phyloP scores from a whole-genome alignment of 768 basidiomycete species.

The Naganishia onofrii region DNA sequence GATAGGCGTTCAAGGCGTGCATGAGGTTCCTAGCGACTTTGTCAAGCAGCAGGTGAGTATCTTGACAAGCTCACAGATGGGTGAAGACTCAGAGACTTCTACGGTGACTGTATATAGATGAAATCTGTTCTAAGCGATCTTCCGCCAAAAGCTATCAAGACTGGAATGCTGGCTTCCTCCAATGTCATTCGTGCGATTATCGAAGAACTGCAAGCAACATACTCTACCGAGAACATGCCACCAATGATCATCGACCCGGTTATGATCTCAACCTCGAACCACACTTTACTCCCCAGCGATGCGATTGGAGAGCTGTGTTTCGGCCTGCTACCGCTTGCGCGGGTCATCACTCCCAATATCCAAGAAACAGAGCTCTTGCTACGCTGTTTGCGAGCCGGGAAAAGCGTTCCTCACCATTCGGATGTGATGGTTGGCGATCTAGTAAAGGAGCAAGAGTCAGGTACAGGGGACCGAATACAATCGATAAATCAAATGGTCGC shows the following conservation, averaged over 20 bases:
- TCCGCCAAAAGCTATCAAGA: slow-evolving; percentile 71
- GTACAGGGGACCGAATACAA: slow-evolving; percentile 54
- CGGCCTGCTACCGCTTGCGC: slow-evolving; percentile 58
- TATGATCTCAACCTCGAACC: slow-evolving; percentile 84
- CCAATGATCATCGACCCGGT: slow-evolving; percentile 83
- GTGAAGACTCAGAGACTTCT: background rate
- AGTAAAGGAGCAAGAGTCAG: slow-evolving; percentile 55
- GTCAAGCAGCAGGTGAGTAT: slow-evolving; percentile 67
- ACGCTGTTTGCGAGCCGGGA: slow-evolving; percentile 52
- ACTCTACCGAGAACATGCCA: slow-evolving; percentile 45
- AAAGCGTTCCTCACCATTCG: background rate
- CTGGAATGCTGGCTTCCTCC: slow-evolving; percentile 78
- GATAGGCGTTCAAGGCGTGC: slow-evolving; percentile 71
- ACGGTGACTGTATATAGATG: slow-evolving; percentile 58
- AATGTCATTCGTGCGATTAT: slow-evolving; percentile 57
- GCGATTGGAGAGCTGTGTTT: slow-evolving; percentile 63
- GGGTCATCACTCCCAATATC: slow-evolving; percentile 80
- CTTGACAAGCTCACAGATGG: no score
- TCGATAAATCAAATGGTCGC: slow-evolving; percentile 8
- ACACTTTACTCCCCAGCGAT: slow-evolving; percentile 66
- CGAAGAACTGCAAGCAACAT: background rate
- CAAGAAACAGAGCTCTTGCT: slow-evolving; percentile 69
- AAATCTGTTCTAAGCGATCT: slow-evolving; percentile 70
- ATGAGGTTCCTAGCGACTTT: slow-evolving; percentile 67
- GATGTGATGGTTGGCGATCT: slow-evolving; percentile 23